These are phyloP conservation scores for Cryptococcus sp. DNA, from an alignment of 1,284 basidiomycete genomes.

Conservation along the genomic window DNA sequence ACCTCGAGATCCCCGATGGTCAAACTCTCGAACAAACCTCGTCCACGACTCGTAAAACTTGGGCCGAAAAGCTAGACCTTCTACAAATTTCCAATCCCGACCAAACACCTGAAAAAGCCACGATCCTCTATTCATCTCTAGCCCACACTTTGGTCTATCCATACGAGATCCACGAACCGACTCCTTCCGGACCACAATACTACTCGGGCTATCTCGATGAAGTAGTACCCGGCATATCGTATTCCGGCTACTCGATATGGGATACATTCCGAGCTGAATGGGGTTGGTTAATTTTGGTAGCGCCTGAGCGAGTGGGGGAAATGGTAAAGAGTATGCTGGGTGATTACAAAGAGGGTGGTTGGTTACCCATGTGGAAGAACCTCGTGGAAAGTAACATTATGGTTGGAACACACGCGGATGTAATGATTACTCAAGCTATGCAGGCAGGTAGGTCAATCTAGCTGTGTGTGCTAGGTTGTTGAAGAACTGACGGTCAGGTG, in stretches of 20 bases:
- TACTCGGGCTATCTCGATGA: slow-evolving; percentile 56
- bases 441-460: slow-evolving; percentile 44
- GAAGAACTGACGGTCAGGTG: slow-evolving; percentile 49
- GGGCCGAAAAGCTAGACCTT: slow-evolving; percentile 67
- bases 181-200: slow-evolving; percentile 52
- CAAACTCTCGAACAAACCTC: slow-evolving; percentile 62
- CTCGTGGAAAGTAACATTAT: slow-evolving; percentile 58
- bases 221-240: slow-evolving; percentile 62
- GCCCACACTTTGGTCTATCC: slow-evolving; percentile 59
- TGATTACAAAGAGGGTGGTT: slow-evolving; percentile 69
- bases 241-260: slow-evolving; percentile 81
- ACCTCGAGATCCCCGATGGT: slow-evolving; percentile 50
- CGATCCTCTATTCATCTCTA: slow-evolving; percentile 31
- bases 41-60: slow-evolving; percentile 55
- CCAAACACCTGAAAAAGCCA: slow-evolving; percentile 22
- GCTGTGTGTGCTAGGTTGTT: not conserved
- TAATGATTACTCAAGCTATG: slow-evolving; percentile 71
- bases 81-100: slow-evolving; percentile 59
- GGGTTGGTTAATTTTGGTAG: slow-evolving; percentile 71
- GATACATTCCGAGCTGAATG: slow-evolving; percentile 75
- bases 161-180: slow-evolving; percentile 65
- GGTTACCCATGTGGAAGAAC: slow-evolving; percentile 89
- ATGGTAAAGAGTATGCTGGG: slow-evolving; percentile 77
- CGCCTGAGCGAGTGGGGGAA: slow-evolving; percentile 66
- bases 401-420: slow-evolving; percentile 76